These are phyloP conservation scores for Phoma sp. DNA, from an alignment of 2,329 filamentous ascomycete genomes.

Conservation along the genomic window DNA sequence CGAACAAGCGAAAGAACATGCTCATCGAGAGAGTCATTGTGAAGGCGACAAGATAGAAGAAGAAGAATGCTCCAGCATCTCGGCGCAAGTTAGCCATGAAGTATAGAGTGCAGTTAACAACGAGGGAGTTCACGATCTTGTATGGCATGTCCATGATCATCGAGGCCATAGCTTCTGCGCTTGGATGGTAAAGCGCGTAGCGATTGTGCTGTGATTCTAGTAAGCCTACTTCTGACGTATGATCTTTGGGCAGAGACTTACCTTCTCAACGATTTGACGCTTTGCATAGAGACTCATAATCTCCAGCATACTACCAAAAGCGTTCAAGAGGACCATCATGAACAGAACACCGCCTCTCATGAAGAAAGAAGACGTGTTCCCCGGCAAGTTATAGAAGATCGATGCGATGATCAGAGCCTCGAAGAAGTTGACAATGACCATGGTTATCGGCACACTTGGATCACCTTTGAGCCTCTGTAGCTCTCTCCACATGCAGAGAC, in stretches of 20 bases:
- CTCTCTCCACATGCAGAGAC: slow-evolving; percentile 35
- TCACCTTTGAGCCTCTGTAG: slow-evolving; percentile 32
- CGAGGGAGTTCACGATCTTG: slow-evolving; percentile 72
- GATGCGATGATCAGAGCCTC: slow-evolving; percentile 70
- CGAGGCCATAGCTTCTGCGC: slow-evolving; percentile 79
- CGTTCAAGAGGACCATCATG: slow-evolving; percentile 68
- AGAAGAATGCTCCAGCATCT: slow-evolving; percentile 78
- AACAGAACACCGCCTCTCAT: slow-evolving; percentile 64
- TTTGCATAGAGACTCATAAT: slow-evolving; percentile 76
- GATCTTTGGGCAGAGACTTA: not conserved
- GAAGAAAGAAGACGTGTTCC: slow-evolving; percentile 61
- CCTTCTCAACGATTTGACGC: slow-evolving; percentile 85
- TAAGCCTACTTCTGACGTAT: not conserved
- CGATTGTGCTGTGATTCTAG: slow-evolving; percentile 66
- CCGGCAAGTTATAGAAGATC: slow-evolving; percentile 62
- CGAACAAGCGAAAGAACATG: slow-evolving; percentile 82
- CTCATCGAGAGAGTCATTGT: slow-evolving; percentile 75
- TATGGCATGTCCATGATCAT: slow-evolving; percentile 82
- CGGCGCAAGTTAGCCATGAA: slow-evolving; percentile 82
- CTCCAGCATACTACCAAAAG: slow-evolving; percentile 63
- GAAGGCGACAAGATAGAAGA: slow-evolving; percentile 69
- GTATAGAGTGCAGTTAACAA: slow-evolving; percentile 80
- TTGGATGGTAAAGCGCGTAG: slow-evolving; percentile 89
- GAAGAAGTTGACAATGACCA: slow-evolving; percentile 71
- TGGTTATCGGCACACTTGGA: slow-evolving; percentile 65